These are phyloP conservation scores for Amanita inopinata DNA, from an alignment of 768 basidiomycete species.

Conservation along the genomic window DNA sequence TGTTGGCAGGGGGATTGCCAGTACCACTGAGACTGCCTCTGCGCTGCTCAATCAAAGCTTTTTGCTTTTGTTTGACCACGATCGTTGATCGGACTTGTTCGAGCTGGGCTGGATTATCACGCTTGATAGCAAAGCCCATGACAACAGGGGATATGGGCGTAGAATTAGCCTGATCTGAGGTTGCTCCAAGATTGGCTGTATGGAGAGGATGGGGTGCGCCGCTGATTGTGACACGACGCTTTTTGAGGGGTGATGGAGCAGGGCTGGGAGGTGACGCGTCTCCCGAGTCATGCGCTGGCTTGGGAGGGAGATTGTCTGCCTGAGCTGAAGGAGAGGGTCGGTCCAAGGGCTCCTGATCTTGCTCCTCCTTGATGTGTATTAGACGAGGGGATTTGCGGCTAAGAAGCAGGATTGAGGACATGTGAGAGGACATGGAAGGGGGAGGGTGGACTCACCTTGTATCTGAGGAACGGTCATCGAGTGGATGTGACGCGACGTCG, in stretches of 20 bases:
- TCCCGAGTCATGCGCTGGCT: too few relatives aligned
- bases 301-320: conserved; percentile 21
- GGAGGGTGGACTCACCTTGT: conserved; percentile 32
- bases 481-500: conserved; percentile 24
- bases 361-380: conserved; percentile 55
- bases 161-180: conserved; percentile 34
- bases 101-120: conserved; percentile 47
- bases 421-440: not conserved
- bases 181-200: conserved; percentile 34
- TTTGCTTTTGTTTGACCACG: conserved; percentile 60
- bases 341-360: conserved; percentile 38
- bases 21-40: conserved; percentile 47
- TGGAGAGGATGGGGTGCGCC: conserved; percentile 47
- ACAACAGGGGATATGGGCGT: conserved; percentile 61
- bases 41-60: conserved; percentile 61
- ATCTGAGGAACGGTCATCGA: conserved; percentile 26
- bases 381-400: conserved; percentile 35
- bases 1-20: conserved; percentile 24
- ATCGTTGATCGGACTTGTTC: conserved; percentile 59
- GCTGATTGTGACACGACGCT: conserved; percentile 62
- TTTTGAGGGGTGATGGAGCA: conserved; percentile 44
- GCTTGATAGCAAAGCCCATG: conserved; percentile 47
- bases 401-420: conserved; percentile 11
- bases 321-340: conserved; percentile 26
- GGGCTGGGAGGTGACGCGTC: conserved; percentile 26